Percentiles rank a stretch among this genome's conserved stretches.
These are phyloP conservation scores for Eucalyptus dawsonii DNA, from an alignment of 345 rosid genomes.

Conservation along the genomic window DNA sequence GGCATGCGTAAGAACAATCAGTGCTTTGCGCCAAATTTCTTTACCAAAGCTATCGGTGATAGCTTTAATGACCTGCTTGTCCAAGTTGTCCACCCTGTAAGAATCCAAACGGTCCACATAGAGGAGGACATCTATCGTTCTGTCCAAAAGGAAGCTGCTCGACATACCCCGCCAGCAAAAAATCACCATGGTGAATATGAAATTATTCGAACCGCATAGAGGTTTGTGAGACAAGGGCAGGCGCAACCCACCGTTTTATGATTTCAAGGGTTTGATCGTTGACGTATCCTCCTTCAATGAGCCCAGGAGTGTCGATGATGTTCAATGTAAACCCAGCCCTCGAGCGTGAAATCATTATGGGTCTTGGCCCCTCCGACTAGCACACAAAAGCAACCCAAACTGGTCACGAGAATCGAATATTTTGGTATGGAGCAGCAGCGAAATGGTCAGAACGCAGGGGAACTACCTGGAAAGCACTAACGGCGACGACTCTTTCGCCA, in stretches of 20 bases:
- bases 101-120: constrained; percentile 85
- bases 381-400: not conserved
- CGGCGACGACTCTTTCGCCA: constrained; percentile 64
- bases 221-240: not conserved
- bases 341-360: constrained; percentile 61
- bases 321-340: constrained; percentile 71
- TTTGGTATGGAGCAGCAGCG: not conserved
- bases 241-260: constrained; percentile 48
- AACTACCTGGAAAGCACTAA: constrained; percentile 68
- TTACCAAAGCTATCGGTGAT: constrained; percentile 77
- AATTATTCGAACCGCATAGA: not conserved
- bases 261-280: constrained; percentile 67
- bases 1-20: constrained; percentile 87
- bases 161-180: not conserved
- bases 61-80: constrained; percentile 62
- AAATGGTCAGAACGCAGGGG: not conserved
- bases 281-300: constrained; percentile 83
- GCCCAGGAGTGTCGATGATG: constrained; percentile 82
- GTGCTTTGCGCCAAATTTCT: constrained; percentile 68
- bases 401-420: not conserved
- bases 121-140: constrained; percentile 58
- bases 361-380: constrained; percentile 66
- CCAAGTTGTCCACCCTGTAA: constrained; percentile 81
- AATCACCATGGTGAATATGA: not conserved
- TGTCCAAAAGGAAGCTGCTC: constrained; percentile 66